Conservation (phyloP, 345 rosid species). For the Turnera subulata region DNA sequence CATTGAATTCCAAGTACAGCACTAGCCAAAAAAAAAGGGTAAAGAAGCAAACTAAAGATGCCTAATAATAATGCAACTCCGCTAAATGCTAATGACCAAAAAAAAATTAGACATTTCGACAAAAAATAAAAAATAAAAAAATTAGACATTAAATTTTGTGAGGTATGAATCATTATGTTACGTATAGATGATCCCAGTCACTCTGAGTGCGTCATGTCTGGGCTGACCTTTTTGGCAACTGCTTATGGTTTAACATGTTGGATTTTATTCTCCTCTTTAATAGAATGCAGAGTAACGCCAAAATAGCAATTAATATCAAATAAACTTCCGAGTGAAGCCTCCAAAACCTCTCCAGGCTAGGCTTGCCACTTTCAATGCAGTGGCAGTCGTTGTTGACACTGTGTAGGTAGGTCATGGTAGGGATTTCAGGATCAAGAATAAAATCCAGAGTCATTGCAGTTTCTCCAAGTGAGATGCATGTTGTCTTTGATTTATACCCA, state of each 20-base stretch:
- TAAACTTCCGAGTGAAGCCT: conserved; percentile 45
- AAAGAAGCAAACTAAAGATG: no score
- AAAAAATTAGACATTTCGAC: no score
- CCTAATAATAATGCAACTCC: no score
- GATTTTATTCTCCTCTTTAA: conserved; percentile 49
- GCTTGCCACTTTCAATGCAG: conserved; percentile 4
- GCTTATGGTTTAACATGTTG: conserved; percentile 48
- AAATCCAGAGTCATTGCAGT: conserved; percentile 60
- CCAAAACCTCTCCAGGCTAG: conserved; percentile 34
- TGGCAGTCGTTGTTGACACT: conserved; percentile 13
- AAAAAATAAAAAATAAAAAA: no score
- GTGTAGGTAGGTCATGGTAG: conserved; percentile 14
- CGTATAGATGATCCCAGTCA: no score
- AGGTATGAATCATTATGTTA: no score
- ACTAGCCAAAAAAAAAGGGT: no score
- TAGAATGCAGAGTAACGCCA: conserved; percentile 46
- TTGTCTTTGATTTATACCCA: conserved; percentile 66
- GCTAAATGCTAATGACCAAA: no score
- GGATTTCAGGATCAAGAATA: conserved; percentile 64
- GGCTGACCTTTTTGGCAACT: conserved; percentile 28
- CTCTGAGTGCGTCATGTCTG: no score
- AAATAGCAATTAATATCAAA: conserved; percentile 36
- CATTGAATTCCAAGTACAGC: no score
- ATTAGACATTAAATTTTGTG: no score
- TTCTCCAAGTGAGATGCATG: conserved; percentile 61